Evolutionary conservation across 495 filamentous ascomycete genomes (phyloP).

Genomic region (Aspergillus conjunctus): DNA sequence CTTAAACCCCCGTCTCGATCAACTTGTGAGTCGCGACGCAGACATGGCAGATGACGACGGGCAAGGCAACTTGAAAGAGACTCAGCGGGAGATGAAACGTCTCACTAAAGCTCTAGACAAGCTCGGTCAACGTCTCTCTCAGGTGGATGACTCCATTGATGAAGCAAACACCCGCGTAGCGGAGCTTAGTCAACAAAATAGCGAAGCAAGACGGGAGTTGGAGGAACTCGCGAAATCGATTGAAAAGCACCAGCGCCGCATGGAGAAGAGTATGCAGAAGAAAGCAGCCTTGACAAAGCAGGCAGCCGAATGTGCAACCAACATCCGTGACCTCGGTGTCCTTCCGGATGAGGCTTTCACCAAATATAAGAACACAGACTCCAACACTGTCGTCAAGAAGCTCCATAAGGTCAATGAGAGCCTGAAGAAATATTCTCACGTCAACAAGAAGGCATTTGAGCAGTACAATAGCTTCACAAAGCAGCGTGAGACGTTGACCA

Average conservation of each 20-base stretch:
- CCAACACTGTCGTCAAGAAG: slow-evolving; percentile 77
- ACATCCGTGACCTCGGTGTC: slow-evolving; percentile 90
- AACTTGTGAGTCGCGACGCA: slow-evolving; percentile 76
- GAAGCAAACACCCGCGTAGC: slow-evolving; percentile 58
- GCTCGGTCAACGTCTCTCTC: slow-evolving; percentile 64
- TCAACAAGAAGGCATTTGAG: slow-evolving; percentile 99
- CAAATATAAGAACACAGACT: slow-evolving; percentile 79
- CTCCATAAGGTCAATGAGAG: slow-evolving; percentile 92
- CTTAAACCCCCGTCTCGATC: slow-evolving; percentile 80
- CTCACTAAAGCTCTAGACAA: slow-evolving; percentile 61
- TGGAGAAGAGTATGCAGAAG: slow-evolving; percentile 90
- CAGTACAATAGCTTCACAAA: slow-evolving; percentile 97
- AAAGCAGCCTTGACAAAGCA: slow-evolving; percentile 75
- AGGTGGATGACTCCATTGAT: slow-evolving; percentile 75
- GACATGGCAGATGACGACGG: slow-evolving; percentile 65
- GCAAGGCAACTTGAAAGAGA: slow-evolving; percentile 72
- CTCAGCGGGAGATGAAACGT: slow-evolving; percentile 79
- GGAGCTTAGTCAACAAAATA: slow-evolving; percentile 63
- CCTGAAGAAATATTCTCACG: slow-evolving; percentile 92
- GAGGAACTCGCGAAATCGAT: slow-evolving; percentile 80
- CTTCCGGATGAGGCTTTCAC: slow-evolving; percentile 93
- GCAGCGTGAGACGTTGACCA: slow-evolving; percentile 80
- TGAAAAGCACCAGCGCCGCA: slow-evolving; percentile 82
- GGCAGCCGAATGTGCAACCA: slow-evolving; percentile 75
- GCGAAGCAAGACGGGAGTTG: slow-evolving; percentile 65